Evolutionary conservation across 768 basidiomycete genomes (phyloP).

Genomic region (Ephemerocybe angulata): DNA sequence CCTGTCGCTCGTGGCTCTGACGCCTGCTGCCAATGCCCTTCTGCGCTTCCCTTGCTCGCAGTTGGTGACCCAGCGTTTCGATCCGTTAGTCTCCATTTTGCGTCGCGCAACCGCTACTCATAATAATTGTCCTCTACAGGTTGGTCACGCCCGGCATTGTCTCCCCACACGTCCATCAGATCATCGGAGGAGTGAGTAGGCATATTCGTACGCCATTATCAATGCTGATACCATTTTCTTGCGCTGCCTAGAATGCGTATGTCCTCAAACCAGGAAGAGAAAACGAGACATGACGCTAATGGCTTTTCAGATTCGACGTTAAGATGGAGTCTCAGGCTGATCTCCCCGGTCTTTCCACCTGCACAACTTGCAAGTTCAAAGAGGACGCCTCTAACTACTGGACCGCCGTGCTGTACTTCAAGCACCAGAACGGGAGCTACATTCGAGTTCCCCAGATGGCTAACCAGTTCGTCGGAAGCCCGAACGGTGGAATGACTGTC

Average conservation of each 20-base stretch:
- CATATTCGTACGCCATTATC: background rate
- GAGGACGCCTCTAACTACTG: background rate
- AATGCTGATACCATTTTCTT: background rate
- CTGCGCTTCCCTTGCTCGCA: background rate
- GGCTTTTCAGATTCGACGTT: background rate
- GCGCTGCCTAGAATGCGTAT: background rate
- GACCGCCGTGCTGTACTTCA: background rate
- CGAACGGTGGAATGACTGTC: no score
- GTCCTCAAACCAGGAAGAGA: no score
- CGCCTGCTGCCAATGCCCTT: background rate
- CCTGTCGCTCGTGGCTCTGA: background rate
- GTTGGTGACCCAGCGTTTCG: background rate
- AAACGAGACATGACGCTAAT: no score
- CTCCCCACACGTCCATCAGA: background rate
- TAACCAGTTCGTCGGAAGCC: slow-evolving; percentile 9
- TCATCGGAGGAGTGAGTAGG: background rate
- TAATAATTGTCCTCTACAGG: background rate
- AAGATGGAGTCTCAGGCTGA: background rate
- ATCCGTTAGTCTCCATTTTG: background rate
- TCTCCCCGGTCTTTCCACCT: background rate
- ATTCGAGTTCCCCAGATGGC: slow-evolving; percentile 8
- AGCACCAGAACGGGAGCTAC: background rate
- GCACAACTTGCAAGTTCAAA: no score
- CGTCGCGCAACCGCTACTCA: background rate
- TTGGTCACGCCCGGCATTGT: background rate